A percentile compares a stretch with the other conserved stretches of the same genome.
Conservation (phyloP, 2,329 filamentous ascomycete species). For the Neophaeococcomyces aloes region DNA sequence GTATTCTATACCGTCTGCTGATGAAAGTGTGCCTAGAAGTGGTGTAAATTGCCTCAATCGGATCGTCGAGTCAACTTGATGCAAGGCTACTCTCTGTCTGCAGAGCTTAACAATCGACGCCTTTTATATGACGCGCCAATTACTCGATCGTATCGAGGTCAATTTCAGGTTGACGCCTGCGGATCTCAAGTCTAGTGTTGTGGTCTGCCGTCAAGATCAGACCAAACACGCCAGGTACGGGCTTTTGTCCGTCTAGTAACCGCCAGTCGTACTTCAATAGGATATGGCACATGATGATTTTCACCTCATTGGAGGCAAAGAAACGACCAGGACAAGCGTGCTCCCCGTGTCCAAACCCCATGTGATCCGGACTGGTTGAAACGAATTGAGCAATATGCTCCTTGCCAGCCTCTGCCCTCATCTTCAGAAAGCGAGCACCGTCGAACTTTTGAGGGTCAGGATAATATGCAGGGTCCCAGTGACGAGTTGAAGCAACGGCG, state of each 20-base stretch:
- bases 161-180: no score
- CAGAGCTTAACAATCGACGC: no score
- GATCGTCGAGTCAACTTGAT: no score
- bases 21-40: no score
- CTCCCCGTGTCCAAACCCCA: slow-evolving; percentile 30
- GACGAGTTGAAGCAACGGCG: slow-evolving; percentile 17
- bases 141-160: no score
- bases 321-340: slow-evolving; percentile 28
- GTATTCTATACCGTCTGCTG: no score
- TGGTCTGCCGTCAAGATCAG: no score
- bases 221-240: no score
- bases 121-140: no score
- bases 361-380: slow-evolving; percentile 24
- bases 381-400: slow-evolving; percentile 25
- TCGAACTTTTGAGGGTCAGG: slow-evolving; percentile 25
- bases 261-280: slow-evolving; percentile 24
- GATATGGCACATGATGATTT: slow-evolving; percentile 24
- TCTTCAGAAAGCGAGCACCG: slow-evolving; percentile 27
- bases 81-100: no score
- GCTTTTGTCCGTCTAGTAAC: slow-evolving; percentile 11
- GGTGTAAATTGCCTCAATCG: no score
- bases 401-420: slow-evolving; percentile 24
- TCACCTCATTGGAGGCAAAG: slow-evolving; percentile 25
- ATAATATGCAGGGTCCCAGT: slow-evolving; percentile 24
- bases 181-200: no score